Conservation (phyloP, 225 moss, liverwort and hornwort genomes). For the Bryoerythrophyllum caledonicum region DNA sequence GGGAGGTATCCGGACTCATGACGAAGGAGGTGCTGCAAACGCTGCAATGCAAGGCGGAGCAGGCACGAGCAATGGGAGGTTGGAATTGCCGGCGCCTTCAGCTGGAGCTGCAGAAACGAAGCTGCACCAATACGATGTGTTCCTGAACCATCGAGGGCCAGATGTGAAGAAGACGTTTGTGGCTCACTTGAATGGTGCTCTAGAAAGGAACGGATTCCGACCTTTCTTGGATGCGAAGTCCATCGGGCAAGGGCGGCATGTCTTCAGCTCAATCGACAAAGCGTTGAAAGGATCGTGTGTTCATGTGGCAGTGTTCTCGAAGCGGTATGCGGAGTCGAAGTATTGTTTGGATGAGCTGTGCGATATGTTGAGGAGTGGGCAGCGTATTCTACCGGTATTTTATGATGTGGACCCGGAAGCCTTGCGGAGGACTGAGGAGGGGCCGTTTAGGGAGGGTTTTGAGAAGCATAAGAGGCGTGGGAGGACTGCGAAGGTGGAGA, state of each 20-base stretch:
- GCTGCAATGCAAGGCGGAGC: not conserved
- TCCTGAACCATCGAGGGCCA: too few relatives aligned
- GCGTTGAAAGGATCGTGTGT: too few relatives aligned
- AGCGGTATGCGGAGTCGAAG: too few relatives aligned
- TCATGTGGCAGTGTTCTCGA: too few relatives aligned
- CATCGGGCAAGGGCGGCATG: too few relatives aligned
- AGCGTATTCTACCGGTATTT: too few relatives aligned
- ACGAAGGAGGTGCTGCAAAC: not conserved
- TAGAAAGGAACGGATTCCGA: not conserved
- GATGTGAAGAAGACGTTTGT: not conserved
- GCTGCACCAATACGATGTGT: not conserved
- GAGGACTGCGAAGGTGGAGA: not conserved
- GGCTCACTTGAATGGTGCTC: not conserved
- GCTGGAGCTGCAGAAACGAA: not conserved
- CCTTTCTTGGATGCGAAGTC: not conserved
- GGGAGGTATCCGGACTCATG: not conserved
- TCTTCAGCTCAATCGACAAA: too few relatives aligned
- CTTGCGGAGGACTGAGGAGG: not conserved
- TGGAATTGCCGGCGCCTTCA: not conserved
- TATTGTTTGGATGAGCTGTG: too few relatives aligned
- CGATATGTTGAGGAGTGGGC: too few relatives aligned
- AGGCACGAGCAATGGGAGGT: not conserved
- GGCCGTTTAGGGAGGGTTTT: not conserved
- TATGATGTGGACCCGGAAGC: not conserved
- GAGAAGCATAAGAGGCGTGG: not conserved